These are phyloP conservation scores for Plantago ovata DNA, from an alignment of 257 asterid species.

Conservation along the genomic window DNA sequence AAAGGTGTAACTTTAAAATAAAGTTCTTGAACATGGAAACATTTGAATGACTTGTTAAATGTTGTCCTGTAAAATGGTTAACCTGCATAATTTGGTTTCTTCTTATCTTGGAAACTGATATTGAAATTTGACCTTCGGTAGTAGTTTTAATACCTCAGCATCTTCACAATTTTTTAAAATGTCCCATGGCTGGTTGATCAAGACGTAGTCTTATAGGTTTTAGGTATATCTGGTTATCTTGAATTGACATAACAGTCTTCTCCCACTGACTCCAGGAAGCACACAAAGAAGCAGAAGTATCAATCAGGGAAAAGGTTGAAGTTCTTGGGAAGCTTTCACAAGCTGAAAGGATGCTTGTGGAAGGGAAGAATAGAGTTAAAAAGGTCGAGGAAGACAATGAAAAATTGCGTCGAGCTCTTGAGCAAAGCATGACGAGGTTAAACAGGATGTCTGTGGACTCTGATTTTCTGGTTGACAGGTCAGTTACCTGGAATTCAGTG, in stretches of 20 bases:
- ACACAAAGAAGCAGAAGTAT: conserved; percentile 48
- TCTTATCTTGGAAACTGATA: neutral
- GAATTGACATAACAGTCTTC: conserved; percentile 2
- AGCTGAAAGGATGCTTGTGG: conserved; percentile 56
- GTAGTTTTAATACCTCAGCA: neutral
- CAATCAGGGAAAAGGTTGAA: conserved; percentile 69
- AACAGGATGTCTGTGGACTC: conserved; percentile 99
- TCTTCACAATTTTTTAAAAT: conserved; percentile 1
- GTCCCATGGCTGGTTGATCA: neutral
- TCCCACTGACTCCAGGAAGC: conserved; percentile 55
- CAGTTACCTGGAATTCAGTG: conserved; percentile 24
- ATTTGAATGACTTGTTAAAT: conserved; percentile 6
- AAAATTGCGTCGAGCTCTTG: conserved; percentile 89
- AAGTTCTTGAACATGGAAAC: conserved; percentile 8
- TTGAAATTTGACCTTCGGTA: conserved; percentile 5
- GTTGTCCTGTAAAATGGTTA: neutral
- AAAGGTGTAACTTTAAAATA: conserved; percentile 46
- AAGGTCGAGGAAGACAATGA: conserved; percentile 94
- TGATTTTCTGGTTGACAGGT: conserved; percentile 97
- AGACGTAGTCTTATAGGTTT: conserved; percentile 4
- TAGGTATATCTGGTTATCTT: neutral
- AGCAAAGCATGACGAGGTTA: conserved; percentile 94
- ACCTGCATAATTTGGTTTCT: neutral
- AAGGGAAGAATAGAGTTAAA: conserved; percentile 66
- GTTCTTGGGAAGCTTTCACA: conserved; percentile 53